phyloP scores from a whole-genome alignment of 805 yeast genomes.

The Lipomyces chichibuensis region DNA sequence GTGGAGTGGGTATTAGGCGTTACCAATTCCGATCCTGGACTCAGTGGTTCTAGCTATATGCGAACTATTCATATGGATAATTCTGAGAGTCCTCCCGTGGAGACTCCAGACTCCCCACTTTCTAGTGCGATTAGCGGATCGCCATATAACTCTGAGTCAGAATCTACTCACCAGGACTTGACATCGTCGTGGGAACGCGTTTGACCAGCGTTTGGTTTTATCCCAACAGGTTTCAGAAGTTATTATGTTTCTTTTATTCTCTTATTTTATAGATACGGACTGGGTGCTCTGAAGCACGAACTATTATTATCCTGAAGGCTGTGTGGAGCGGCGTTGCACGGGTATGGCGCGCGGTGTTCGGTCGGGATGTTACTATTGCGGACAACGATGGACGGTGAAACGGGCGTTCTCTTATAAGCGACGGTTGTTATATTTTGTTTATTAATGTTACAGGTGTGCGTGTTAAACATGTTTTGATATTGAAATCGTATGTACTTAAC shows the following conservation, averaged over 20 bases:
- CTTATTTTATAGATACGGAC: not conserved
- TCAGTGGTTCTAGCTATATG: constrained; percentile 6
- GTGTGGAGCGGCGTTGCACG: not conserved
- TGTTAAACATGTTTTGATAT: not conserved
- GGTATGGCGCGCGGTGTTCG: not conserved
- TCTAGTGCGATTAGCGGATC: constrained; percentile 32
- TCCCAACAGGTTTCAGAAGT: not conserved
- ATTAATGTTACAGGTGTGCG: not conserved
- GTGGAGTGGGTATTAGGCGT: constrained; percentile 34
- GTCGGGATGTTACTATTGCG: not conserved
- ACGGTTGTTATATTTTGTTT: not conserved
- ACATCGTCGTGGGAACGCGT: constrained; percentile 35
- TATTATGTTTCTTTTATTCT: too few species aligned
- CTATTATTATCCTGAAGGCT: not conserved
- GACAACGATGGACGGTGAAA: not conserved
- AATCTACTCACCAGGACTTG: constrained; percentile 28
- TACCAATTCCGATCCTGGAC: constrained; percentile 7
- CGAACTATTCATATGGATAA: constrained; percentile 20
- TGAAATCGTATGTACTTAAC: not conserved
- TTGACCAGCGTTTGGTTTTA: not conserved
- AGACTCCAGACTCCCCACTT: constrained; percentile 28
- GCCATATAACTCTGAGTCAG: constrained; percentile 31
- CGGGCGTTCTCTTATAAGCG: not conserved
- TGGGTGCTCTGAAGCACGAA: not conserved
- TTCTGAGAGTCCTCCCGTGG: constrained; percentile 8